A percentile compares a stretch with the other conserved stretches of the same genome.
Conservation (phyloP, 192 early-diverging fungal genomes). For the Thamnidium elegans region DNA sequence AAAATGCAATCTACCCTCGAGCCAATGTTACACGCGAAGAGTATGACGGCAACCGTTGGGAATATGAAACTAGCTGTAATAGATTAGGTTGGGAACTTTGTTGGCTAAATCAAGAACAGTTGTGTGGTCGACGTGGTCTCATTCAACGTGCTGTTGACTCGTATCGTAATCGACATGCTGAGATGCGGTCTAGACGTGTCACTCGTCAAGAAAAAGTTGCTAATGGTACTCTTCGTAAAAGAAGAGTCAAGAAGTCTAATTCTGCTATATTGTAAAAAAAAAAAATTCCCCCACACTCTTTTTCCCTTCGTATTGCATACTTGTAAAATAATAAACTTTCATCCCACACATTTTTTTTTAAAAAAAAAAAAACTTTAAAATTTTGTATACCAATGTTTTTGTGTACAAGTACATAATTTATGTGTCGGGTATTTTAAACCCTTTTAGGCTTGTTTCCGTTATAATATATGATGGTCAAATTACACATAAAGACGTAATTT, state of each 20-base stretch:
- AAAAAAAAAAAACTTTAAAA: too few species aligned
- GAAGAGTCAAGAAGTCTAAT: slow-evolving; percentile 26
- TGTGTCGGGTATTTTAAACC: too few species aligned
- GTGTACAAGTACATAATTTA: too few species aligned
- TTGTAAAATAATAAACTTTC: background rate
- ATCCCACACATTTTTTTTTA: background rate
- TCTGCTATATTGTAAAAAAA: background rate
- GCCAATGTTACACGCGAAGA: slow-evolving; percentile 47
- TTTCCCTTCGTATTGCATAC: background rate
- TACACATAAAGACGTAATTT: too few species aligned
- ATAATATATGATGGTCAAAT: too few species aligned
- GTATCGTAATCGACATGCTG: slow-evolving; percentile 62
- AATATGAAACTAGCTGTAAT: slow-evolving; percentile 77
- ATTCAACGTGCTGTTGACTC: slow-evolving; percentile 79
- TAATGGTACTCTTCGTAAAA: slow-evolving; percentile 51
- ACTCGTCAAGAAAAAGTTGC: slow-evolving; percentile 66
- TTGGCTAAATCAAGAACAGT: slow-evolving; percentile 58
- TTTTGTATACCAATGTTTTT: too few species aligned
- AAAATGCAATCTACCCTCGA: slow-evolving; percentile 58
- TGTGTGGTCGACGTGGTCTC: slow-evolving; percentile 63
- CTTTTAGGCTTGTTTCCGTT: too few species aligned
- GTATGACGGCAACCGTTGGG: slow-evolving; percentile 75
- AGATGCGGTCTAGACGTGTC: slow-evolving; percentile 62
- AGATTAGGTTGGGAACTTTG: slow-evolving; percentile 69
- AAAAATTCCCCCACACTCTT: background rate